Evolutionary conservation across 2,329 filamentous ascomycete species (phyloP), one percentile per base, ranked within the genome.

Genomic region (Pseudonectria buxi): DNA sequence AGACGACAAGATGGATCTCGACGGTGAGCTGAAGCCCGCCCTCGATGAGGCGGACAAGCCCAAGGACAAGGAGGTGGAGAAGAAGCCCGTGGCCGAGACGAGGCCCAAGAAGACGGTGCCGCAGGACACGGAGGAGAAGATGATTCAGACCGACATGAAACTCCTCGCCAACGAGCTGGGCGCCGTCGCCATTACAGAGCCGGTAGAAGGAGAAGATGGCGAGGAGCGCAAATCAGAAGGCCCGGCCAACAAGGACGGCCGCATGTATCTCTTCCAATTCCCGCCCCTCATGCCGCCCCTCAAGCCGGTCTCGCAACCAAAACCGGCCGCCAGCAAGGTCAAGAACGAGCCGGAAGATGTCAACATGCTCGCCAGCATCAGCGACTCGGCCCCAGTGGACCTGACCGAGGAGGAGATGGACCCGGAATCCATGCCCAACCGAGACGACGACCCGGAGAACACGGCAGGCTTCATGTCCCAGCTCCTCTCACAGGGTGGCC

Each of bases 231-330:
- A 51, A 36, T 44, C 41, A 12, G 52, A 56, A 28, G 55, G 44
- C 7, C 53, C 54, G 2, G 44, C 55, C 30, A 57, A 62, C 55
- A 65, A 64, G 44, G 74, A 78, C 30, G 76, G 77, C 14, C 68
- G 74, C 26, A 56, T 81, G 34, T 81, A 79, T 43, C 64, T 82
- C 32, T 81, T 81, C 59, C 78, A 81, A 47, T 74, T 82, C 45
- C 78, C 78, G 27, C 76, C 76, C 5, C 61, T 80, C 4, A 65
- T 81, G 10, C 76, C 78, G 7, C 71, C 74, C 1, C 60, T 81
- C n/a, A 62, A 55, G 42, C 53, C 43, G 37, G 39, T 50, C 10
- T 44, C 51, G 15, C 50, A 52, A 14, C 43, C 54, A 22, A 42
- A 49, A 28, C 30, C 47, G 18, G 18, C 18, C 1, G 32, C 36